These are phyloP conservation scores for Salix suchowensis DNA, from an alignment of 345 rosid species.

Conservation along the genomic window DNA sequence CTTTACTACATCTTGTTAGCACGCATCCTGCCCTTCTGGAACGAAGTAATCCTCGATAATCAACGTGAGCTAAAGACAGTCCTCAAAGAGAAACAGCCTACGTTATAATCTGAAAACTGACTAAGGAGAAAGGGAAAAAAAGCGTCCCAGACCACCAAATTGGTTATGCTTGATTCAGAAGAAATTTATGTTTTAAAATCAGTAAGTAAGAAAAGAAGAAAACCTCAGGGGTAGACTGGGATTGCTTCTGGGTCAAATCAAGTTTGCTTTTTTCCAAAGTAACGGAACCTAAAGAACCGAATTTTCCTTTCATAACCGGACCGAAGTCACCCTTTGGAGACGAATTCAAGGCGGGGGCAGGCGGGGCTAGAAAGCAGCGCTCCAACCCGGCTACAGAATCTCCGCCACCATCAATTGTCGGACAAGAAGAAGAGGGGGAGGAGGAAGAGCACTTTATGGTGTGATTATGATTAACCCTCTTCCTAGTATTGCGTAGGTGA, in stretches of 20 bases:
- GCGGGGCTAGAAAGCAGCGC: constrained; percentile 47
- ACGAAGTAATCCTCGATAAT: no score
- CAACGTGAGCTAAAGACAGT: neutral
- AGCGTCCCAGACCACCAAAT: neutral
- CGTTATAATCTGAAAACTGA: neutral
- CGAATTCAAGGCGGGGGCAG: constrained; percentile 16
- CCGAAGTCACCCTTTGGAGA: constrained; percentile 36
- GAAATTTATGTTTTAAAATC: neutral
- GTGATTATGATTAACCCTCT: neutral
- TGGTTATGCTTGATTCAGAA: neutral
- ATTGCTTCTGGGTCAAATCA: constrained; percentile 55
- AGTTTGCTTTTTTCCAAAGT: constrained; percentile 91
- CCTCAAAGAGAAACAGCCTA: neutral
- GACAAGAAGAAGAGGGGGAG: constrained; percentile 14
- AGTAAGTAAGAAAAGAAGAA: neutral
- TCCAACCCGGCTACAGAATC: constrained; percentile 45
- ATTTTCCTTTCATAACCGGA: constrained; percentile 75
- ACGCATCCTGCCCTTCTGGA: neutral
- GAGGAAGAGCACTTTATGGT: constrained; percentile 32
- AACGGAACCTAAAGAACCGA: constrained; percentile 67
- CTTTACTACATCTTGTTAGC: neutral
- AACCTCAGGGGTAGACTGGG: constrained; percentile 76
- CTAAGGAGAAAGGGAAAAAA: no score
- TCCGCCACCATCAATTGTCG: constrained; percentile 41
- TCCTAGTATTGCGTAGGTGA: constrained; percentile 3